A percentile compares a stretch with the other conserved stretches of the same genome.
Conservation (phyloP, 805 yeast species). For the Huiozyma sinensis region DNA sequence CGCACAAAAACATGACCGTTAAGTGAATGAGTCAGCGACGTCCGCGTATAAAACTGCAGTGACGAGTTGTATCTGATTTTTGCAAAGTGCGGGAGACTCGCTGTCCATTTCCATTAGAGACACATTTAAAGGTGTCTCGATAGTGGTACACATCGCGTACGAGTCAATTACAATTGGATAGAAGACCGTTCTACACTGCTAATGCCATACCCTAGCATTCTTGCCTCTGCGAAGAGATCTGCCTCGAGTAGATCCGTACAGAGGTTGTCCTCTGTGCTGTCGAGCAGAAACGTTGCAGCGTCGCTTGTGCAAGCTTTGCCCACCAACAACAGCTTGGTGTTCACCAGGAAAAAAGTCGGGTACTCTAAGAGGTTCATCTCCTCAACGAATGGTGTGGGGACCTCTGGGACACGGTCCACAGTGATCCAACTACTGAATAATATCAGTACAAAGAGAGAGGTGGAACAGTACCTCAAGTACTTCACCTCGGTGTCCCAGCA, state of each 20-base stretch:
- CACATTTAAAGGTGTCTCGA: not conserved
- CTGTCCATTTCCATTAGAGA: slow-evolving; percentile 9
- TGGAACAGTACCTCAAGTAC: slow-evolving; percentile 92
- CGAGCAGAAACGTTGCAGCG: slow-evolving; percentile 6
- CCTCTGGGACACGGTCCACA: slow-evolving; percentile 66
- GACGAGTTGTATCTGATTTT: not conserved
- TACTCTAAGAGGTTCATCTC: slow-evolving; percentile 20
- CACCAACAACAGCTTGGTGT: slow-evolving; percentile 2
- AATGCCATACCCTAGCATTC: slow-evolving; percentile 22
- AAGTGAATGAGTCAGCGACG: slow-evolving; percentile 13
- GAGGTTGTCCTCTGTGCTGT: slow-evolving; percentile 10
- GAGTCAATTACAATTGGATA: too few species aligned
- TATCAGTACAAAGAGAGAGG: slow-evolving; percentile 95
- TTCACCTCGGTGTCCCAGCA: slow-evolving; percentile 94
- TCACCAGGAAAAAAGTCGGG: slow-evolving; percentile 17
- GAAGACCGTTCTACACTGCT: too few species aligned
- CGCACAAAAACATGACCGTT: slow-evolving; percentile 3
- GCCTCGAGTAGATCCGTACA: slow-evolving; percentile 5
- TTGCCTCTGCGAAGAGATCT: slow-evolving; percentile 19
- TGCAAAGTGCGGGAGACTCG: slow-evolving; percentile 1
- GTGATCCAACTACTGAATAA: slow-evolving; percentile 91
- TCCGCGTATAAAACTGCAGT: too few species aligned
- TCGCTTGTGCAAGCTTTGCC: slow-evolving; percentile 10
- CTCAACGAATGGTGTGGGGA: slow-evolving; percentile 17
- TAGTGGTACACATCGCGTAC: too few species aligned